These are phyloP conservation scores for Diacronema lutheri DNA, from an alignment of 78 protist species.

Conservation along the genomic window DNA sequence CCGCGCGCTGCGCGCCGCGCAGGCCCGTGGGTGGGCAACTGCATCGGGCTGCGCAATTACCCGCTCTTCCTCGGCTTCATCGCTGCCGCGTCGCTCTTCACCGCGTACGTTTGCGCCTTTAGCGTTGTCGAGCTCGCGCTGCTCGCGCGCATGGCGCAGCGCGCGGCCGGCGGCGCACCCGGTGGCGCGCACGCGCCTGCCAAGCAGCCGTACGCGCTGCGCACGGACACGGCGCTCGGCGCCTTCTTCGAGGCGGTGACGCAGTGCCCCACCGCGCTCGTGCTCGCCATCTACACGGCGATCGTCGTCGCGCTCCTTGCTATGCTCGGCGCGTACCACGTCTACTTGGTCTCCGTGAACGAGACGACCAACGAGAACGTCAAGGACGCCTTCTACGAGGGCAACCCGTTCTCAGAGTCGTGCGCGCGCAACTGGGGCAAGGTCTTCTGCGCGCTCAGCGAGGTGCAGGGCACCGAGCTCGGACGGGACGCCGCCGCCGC, in stretches of 20 bases:
- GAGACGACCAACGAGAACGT: constrained; percentile 14
- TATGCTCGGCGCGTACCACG: neutral
- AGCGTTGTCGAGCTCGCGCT: neutral
- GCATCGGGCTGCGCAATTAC: constrained; percentile 66
- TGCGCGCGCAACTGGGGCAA: no score
- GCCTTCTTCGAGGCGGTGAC: no score
- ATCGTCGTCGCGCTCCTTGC: neutral
- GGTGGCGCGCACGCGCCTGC: no score
- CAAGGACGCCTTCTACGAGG: no score
- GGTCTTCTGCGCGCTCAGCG: no score
- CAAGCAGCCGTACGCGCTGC: no score
- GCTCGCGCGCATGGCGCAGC: neutral
- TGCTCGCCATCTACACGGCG: neutral
- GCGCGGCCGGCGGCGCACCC: no score
- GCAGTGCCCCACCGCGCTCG: neutral
- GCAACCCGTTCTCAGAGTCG: no score
- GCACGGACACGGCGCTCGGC: no score
- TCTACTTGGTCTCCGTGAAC: neutral
- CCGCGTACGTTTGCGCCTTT: no score
- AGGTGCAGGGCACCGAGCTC: no score
- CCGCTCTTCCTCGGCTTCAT: constrained; percentile 38
- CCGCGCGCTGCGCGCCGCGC: constrained; percentile 30
- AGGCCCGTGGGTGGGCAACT: constrained; percentile 66
- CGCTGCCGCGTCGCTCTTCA: neutral
- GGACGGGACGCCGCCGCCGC: no score